These are phyloP conservation scores for Spinellus fusiger DNA, from an alignment of 192 early-diverging fungal genomes.

Conservation along the genomic window DNA sequence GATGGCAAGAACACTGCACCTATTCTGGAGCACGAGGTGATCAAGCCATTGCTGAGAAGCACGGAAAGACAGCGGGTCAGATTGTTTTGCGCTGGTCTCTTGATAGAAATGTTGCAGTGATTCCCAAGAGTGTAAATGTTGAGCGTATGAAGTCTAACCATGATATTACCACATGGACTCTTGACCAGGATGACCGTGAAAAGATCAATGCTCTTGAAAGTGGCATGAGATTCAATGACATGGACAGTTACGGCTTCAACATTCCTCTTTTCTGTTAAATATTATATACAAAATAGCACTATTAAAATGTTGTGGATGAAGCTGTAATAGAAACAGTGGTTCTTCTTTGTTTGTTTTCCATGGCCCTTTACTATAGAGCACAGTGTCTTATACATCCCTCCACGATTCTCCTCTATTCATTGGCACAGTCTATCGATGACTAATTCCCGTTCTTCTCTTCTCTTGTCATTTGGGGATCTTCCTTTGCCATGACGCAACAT, in stretches of 20 bases:
- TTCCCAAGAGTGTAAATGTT: conserved; percentile 60
- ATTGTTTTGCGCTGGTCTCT: conserved; percentile 57
- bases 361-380: too few relatives aligned
- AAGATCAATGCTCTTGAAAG: conserved; percentile 37
- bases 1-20: conserved; percentile 30
- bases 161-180: conserved; percentile 40
- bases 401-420: too few relatives aligned
- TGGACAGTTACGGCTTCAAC: conserved; percentile 35
- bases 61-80: conserved; percentile 54
- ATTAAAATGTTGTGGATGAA: too few relatives aligned
- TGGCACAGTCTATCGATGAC: neutral
- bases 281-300: too few relatives aligned
- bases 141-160: conserved; percentile 52
- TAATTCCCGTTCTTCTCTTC: neutral
- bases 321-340: too few relatives aligned
- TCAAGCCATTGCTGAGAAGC: conserved; percentile 49
- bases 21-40: conserved; percentile 39
- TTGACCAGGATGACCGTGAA: conserved; percentile 43
- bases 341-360: neutral
- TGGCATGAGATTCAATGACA: conserved; percentile 43
- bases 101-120: conserved; percentile 55
- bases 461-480: neutral
- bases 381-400: too few relatives aligned
- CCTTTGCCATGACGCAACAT: neutral
- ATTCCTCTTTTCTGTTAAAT: conserved; percentile 44